Evolutionary conservation across 2,329 filamentous ascomycete species (phyloP), one percentile per base, ranked within the genome.

Genomic region (Fusarium nygamai): DNA sequence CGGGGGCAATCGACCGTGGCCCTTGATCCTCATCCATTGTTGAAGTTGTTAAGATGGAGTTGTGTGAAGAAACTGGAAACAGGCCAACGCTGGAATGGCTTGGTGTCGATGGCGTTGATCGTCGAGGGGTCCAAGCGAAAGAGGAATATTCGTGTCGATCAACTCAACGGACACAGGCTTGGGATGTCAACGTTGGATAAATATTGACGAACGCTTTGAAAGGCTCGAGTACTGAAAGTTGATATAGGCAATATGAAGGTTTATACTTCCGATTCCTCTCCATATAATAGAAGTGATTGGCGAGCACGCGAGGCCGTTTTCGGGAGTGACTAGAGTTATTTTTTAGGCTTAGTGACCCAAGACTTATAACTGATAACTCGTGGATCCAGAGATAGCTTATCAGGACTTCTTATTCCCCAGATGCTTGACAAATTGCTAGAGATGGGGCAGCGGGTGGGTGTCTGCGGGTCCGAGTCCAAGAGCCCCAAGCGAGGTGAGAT

Each of bases 1-100:
- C 81, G 22, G 87, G 86, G 71, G 83, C 81, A 77, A 90, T 88
- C 54, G 84, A 82, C 20, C 85, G 85, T 22, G 88, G 88, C 8
- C 82, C 86, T 62, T 88, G 86, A 71, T 89, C 87, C 76, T 90
- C 88, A 72, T 90, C 88, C 88, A 90, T 90, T 64, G 31, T 60
- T 66, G 56, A 47, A 56, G 61, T 44, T 39, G 12, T 71, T 17
- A n/a, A 58, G 51, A 51, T 64, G 67, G 54, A 61, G 60, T 63
- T 61, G 61, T 62, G 54, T 33, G 33, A 54, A 56, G 59, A 58
- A 70, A 64, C 36, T 59, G 34, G 57, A 61, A 47, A 50, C 33
- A 53, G 59, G 54, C 16, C 29, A 22, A 48, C 27, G 44, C 19
- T 64, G 69, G 51, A 60, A 46, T 27, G 39, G 24, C 20, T 43